Evolutionary conservation across 768 basidiomycete genomes (phyloP).

Genomic region (Boletus fagicola): DNA sequence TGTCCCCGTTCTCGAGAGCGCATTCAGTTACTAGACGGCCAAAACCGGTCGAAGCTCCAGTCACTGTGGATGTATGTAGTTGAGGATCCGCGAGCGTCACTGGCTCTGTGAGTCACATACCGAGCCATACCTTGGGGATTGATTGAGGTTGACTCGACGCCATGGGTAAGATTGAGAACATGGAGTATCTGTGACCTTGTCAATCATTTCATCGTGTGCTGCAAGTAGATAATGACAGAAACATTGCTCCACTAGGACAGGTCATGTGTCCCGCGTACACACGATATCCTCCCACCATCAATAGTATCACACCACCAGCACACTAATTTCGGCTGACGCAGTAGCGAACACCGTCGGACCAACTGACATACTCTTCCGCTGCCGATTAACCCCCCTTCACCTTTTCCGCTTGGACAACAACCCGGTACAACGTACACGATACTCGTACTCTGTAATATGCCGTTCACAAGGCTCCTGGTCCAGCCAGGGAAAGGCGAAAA

Average conservation of each 20-base stretch:
- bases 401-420: constrained; percentile 21
- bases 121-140: constrained; percentile 24
- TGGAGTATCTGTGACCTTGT: not conserved
- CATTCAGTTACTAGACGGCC: constrained; percentile 36
- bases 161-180: not conserved
- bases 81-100: not conserved
- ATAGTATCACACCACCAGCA: not conserved
- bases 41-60: constrained; percentile 42
- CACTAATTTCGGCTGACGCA: constrained; percentile 5
- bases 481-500: not conserved
- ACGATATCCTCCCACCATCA: not conserved
- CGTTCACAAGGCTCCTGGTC: not conserved
- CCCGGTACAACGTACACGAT: constrained; percentile 19
- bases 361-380: constrained; percentile 27
- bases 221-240: not conserved
- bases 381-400: constrained; percentile 19
- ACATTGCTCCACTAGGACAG: not conserved
- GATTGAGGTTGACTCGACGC: not conserved
- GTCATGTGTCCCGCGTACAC: not conserved
- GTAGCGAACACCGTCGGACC: constrained; percentile 29
- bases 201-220: not conserved
- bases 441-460: not conserved
- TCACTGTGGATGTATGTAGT: constrained; percentile 31
- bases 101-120: constrained; percentile 7
- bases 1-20: constrained; percentile 40